Conservation (phyloP, 257 asterid species). For the Solanum raphanifolium region DNA sequence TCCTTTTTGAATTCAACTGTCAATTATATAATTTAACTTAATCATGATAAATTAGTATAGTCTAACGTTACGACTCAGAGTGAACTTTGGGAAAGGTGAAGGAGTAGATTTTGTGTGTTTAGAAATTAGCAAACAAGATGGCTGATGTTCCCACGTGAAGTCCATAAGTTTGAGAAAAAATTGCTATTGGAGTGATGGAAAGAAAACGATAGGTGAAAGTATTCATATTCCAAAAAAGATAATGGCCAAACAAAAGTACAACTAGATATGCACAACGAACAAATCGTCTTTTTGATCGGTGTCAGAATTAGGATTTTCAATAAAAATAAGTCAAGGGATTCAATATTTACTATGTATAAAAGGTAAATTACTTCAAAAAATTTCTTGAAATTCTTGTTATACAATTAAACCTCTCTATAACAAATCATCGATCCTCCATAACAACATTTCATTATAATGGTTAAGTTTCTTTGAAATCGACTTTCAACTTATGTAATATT, state of each 20-base stretch:
- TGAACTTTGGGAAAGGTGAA: neutral
- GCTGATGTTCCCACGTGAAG: neutral
- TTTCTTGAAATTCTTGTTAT: neutral
- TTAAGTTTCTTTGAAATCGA: neutral
- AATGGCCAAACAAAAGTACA: neutral
- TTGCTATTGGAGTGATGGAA: neutral
- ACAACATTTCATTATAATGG: neutral
- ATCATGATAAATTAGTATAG: no score
- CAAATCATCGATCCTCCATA: neutral
- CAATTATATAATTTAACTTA: no score
- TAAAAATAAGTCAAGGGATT: accelerated
- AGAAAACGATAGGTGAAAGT: neutral
- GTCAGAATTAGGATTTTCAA: neutral
- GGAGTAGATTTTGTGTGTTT: neutral
- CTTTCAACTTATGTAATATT: neutral
- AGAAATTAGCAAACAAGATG: neutral
- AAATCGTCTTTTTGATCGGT: neutral
- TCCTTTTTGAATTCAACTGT: no score
- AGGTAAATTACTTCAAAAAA: neutral
- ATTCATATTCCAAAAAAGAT: neutral
- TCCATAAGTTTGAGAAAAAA: neutral
- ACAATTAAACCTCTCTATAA: accelerated
- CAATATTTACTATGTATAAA: neutral
- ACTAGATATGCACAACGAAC: neutral
- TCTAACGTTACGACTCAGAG: no score